These are phyloP conservation scores for Pyrus bretschneideri DNA, from an alignment of 306 rosid genomes.

Conservation along the genomic window DNA sequence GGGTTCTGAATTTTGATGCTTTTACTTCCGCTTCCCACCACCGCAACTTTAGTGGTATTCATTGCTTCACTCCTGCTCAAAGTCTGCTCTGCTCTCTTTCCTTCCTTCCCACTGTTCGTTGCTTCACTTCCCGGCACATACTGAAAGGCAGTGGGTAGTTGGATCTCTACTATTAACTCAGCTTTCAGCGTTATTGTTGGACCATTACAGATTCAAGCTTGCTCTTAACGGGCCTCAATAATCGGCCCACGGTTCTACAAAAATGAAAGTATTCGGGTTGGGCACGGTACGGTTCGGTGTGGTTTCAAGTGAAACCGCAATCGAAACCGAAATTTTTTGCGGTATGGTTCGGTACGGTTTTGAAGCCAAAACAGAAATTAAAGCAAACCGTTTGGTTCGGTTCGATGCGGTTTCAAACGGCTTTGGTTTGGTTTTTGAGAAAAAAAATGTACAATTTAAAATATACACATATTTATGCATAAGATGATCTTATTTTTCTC, in stretches of 20 bases:
- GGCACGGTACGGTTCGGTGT: no score
- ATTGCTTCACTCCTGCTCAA: constrained; percentile 13
- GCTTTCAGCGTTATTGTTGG: neutral
- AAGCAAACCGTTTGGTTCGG: no score
- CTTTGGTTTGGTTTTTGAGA: no score
- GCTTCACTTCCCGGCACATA: neutral
- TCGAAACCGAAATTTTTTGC: no score
- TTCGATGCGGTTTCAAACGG: no score
- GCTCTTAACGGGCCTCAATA: neutral
- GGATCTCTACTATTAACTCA: neutral
- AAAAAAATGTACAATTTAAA: no score
- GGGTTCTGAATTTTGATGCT: neutral
- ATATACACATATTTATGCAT: no score
- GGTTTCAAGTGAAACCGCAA: no score
- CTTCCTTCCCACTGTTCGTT: neutral
- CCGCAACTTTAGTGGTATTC: constrained; percentile 60
- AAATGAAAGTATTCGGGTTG: neutral
- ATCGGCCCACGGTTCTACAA: neutral
- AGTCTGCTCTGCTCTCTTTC: neutral
- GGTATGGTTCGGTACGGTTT: no score
- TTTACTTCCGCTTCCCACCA: constrained; percentile 80
- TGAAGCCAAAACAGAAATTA: no score
- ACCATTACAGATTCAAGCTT: neutral
- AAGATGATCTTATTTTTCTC: no score
- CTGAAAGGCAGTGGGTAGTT: neutral